These are phyloP conservation scores for Corylus heterophylla DNA, from an alignment of 306 rosid genomes.

Conservation along the genomic window DNA sequence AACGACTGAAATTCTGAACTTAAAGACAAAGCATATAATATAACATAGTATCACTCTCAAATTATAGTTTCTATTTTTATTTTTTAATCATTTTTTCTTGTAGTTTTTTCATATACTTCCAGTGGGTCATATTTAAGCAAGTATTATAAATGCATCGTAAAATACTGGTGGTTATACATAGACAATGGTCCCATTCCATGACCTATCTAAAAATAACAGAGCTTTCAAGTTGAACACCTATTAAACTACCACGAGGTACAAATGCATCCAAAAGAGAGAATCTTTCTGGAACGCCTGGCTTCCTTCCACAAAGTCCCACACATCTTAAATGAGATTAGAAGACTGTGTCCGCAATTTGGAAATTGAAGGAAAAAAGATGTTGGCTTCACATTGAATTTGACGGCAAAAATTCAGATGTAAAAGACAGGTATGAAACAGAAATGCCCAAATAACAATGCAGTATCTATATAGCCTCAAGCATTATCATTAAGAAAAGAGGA, in stretches of 20 bases:
- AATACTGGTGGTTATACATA: background rate
- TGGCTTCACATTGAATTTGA: background rate
- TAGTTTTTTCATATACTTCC: background rate
- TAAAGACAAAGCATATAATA: constrained; percentile 10
- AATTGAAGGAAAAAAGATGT: background rate
- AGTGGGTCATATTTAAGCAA: background rate
- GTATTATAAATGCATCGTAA: background rate
- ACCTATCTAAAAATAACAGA: background rate
- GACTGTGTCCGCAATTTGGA: background rate
- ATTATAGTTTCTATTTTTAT: background rate
- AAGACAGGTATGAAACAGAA: background rate
- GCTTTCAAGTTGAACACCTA: background rate
- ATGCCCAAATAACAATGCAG: background rate
- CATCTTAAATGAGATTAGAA: background rate
- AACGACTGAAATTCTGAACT: too few relatives aligned
- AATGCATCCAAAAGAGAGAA: background rate
- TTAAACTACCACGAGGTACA: background rate
- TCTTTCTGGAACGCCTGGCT: background rate
- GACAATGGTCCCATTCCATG: background rate
- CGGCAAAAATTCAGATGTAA: background rate
- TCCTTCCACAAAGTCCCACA: background rate
- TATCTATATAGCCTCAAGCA: background rate
- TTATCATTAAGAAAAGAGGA: background rate
- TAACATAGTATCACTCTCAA: background rate
- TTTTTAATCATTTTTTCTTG: background rate